Evolutionary conservation across 83 land plant species (phyloP).

Genomic region (Larix sibirica): DNA sequence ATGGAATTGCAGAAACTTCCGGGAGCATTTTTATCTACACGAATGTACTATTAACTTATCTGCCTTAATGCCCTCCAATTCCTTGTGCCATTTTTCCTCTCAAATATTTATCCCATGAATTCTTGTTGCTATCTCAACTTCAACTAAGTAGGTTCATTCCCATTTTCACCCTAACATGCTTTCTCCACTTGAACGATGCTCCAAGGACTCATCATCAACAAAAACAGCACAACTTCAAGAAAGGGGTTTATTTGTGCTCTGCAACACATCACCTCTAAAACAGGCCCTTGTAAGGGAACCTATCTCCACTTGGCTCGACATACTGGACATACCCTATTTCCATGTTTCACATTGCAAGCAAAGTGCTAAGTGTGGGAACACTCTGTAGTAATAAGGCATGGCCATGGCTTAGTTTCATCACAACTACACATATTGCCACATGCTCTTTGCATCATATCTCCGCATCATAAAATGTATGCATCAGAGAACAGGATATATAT

Average conservation of each 20-base stretch:
- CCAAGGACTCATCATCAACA: conserved; percentile 74
- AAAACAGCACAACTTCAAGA: conserved; percentile 30
- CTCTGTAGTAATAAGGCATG: conserved; percentile 91
- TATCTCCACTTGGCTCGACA: conserved; percentile 93
- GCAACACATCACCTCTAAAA: conserved; percentile 21
- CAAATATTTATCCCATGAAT: background rate
- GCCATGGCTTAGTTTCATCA: conserved; percentile 68
- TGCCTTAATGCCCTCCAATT: background rate
- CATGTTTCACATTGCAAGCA: conserved; percentile 86
- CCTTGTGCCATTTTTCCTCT: background rate
- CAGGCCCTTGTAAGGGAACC: conserved; percentile 64
- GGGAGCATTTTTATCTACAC: conserved; percentile 50
- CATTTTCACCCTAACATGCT: background rate
- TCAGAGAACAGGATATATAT: background rate
- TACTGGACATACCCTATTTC: conserved; percentile 83
- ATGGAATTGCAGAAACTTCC: conserved; percentile 52
- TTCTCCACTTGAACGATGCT: conserved; percentile 19
- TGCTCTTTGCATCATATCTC: conserved; percentile 27
- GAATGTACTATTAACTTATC: background rate
- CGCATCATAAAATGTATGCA: conserved; percentile 27
- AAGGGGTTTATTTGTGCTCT: conserved; percentile 33
- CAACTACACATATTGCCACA: conserved; percentile 82
- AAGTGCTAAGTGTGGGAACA: conserved; percentile 89
- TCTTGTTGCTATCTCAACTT: background rate
- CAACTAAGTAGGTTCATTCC: background rate